phyloP scores from a whole-genome alignment of 2,329 filamentous ascomycete species.

The Fusarium sp. region DNA sequence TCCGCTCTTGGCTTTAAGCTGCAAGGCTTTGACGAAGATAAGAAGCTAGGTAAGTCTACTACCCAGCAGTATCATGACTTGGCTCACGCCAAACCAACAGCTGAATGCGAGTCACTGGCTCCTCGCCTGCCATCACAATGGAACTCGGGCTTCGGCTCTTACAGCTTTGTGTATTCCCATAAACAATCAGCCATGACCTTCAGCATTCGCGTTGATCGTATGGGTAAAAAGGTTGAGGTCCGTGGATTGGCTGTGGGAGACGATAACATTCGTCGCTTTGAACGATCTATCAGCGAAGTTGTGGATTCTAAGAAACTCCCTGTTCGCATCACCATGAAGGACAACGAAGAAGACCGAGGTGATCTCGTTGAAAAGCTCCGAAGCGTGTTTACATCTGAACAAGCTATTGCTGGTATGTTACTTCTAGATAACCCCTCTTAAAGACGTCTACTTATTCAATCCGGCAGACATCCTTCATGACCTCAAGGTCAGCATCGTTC shows the following conservation, averaged over 20 bases:
- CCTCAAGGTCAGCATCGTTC: slow-evolving; percentile 83
- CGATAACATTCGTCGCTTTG: slow-evolving; percentile 83
- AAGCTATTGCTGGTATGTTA: slow-evolving; percentile 66
- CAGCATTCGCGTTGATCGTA: slow-evolving; percentile 82
- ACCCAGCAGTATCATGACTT: not conserved
- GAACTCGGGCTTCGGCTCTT: slow-evolving; percentile 79
- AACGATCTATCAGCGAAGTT: slow-evolving; percentile 78
- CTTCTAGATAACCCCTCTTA: too few relatives aligned
- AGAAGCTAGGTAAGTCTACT: slow-evolving; percentile 70
- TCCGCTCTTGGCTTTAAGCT: slow-evolving; percentile 82
- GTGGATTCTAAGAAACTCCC: slow-evolving; percentile 71
- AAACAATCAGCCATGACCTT: slow-evolving; percentile 87
- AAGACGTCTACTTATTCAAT: not conserved
- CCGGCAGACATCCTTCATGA: slow-evolving; percentile 72
- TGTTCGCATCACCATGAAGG: slow-evolving; percentile 64
- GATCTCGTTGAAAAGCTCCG: slow-evolving; percentile 63
- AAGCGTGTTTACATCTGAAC: slow-evolving; percentile 78
- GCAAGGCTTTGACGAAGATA: slow-evolving; percentile 85
- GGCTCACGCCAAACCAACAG: slow-evolving; percentile 32
- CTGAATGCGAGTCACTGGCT: slow-evolving; percentile 66
- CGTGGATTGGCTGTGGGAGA: slow-evolving; percentile 83
- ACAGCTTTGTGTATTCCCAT: slow-evolving; percentile 89
- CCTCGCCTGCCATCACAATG: slow-evolving; percentile 79
- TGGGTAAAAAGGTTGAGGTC: slow-evolving; percentile 87
- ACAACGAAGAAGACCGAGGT: slow-evolving; percentile 62